These are phyloP conservation scores for Hippophae gyantsensis DNA, from an alignment of 306 rosid species.

Conservation along the genomic window DNA sequence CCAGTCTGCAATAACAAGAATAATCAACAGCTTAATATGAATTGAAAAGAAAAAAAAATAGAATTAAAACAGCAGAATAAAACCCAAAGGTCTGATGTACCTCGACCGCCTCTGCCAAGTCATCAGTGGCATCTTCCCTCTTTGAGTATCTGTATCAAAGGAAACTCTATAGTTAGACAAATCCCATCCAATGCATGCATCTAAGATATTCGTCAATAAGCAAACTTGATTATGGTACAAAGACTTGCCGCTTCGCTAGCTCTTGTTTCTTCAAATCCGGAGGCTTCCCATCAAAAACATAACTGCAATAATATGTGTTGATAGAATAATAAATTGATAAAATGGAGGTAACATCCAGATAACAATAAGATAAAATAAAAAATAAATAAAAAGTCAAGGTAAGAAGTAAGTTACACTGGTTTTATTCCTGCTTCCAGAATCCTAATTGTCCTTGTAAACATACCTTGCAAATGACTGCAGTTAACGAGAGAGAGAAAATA, in stretches of 20 bases:
- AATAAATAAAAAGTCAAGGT: conserved; percentile 1
- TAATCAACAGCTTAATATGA: conserved; percentile 8
- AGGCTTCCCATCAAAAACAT: conserved; percentile 92
- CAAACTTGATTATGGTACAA: conserved; percentile 6
- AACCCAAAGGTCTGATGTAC: conserved; percentile 19
- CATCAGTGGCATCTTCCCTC: conserved; percentile 75
- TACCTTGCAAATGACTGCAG: conserved; percentile 90
- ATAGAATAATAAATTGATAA: not conserved
- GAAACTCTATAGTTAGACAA: conserved; percentile 7
- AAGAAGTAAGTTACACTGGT: conserved; percentile 52
- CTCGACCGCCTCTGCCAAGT: conserved; percentile 66
- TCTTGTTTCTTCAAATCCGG: conserved; percentile 89
- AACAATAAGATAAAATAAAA: not conserved
- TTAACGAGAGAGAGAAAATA: conserved; percentile 12
- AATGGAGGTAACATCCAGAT: not conserved
- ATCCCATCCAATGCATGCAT: not conserved
- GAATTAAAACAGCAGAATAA: not conserved
- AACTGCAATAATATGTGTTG: conserved; percentile 33
- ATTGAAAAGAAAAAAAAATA: not conserved
- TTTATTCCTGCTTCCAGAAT: conserved; percentile 93
- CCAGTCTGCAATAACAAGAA: conserved; percentile 44
- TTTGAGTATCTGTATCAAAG: conserved; percentile 43
- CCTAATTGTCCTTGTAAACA: conserved; percentile 86
- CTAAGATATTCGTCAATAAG: not conserved
- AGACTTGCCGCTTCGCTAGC: conserved; percentile 77